Conservation (phyloP, 257 asterid species). For the Paraleonurus japonicus region DNA sequence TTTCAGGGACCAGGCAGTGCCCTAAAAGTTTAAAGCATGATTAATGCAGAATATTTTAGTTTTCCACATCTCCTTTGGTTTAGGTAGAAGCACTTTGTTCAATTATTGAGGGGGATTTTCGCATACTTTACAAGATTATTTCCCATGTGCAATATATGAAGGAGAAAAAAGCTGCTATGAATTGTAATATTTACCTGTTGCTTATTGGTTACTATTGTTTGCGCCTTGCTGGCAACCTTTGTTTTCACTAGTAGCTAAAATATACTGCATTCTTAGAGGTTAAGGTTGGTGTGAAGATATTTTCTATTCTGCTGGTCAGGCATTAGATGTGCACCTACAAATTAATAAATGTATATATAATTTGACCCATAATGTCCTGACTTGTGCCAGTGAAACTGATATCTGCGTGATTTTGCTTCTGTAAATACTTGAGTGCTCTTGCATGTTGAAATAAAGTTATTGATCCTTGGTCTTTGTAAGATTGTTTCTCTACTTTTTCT, state of each 20-base stretch:
- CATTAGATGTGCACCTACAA: neutral
- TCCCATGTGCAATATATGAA: neutral
- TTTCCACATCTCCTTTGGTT: neutral
- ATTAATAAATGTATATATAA: neutral
- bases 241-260: constrained; percentile 1
- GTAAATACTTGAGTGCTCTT: neutral
- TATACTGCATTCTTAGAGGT: neutral
- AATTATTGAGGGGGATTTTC: constrained; percentile 1
- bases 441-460: neutral
- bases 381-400: neutral
- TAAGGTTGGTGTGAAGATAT: neutral
- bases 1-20: neutral
- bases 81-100: neutral
- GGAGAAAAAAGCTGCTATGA: constrained; percentile 6
- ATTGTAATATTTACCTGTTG: constrained; percentile 9
- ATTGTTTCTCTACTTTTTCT: neutral
- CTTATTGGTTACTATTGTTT: neutral
- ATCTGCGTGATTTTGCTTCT: neutral
- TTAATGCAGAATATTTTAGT: neutral
- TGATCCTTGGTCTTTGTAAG: neutral
- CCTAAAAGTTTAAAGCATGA: neutral
- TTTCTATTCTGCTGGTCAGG: neutral
- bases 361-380: neutral
- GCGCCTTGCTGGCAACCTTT: neutral
- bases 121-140: constrained; percentile 1